phyloP scores from a whole-genome alignment of 352 stramenopile genomes.

The Globisporangium spiculum region DNA sequence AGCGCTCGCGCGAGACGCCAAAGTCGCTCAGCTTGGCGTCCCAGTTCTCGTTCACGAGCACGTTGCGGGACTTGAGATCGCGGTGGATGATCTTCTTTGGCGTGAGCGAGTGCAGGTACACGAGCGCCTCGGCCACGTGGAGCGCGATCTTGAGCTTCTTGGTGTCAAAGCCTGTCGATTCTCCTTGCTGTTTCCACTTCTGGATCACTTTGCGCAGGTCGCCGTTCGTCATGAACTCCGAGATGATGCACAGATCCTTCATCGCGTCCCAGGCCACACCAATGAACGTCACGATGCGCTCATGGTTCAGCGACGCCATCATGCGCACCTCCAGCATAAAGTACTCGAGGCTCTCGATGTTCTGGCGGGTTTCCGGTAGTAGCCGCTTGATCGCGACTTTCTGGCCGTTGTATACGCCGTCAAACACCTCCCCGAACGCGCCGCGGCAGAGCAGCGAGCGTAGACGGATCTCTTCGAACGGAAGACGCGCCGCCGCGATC shows the following conservation, averaged over 20 bases:
- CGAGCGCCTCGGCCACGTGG: constrained; percentile 54
- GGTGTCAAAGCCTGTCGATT: constrained; percentile 9
- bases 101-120: constrained; percentile 57
- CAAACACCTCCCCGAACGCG: constrained; percentile 47
- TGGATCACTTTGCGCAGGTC: constrained; percentile 31
- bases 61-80: constrained; percentile 82
- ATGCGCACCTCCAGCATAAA: constrained; percentile 55
- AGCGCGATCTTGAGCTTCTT: constrained; percentile 52
- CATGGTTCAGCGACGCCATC: constrained; percentile 37
- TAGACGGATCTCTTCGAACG: constrained; percentile 37
- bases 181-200: constrained; percentile 16
- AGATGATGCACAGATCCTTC: constrained; percentile 31
- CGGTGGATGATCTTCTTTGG: constrained; percentile 76
- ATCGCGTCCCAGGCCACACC: constrained; percentile 39
- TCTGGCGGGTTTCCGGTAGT: constrained; percentile 32
- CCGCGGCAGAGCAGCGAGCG: constrained; percentile 40
- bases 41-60: constrained; percentile 45
- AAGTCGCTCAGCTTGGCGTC: constrained; percentile 60
- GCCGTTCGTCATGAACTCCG: constrained; percentile 35
- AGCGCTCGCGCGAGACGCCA: constrained; percentile 40
- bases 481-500: constrained; percentile 44
- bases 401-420: constrained; percentile 31
- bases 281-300: constrained; percentile 35
- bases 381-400: constrained; percentile 53
- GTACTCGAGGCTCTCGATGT: constrained; percentile 42